Evolutionary conservation across 2,329 filamentous ascomycete genomes (phyloP), one percentile per base, ranked within the genome.

Genomic region (Pseudocercospora fijiensis): DNA sequence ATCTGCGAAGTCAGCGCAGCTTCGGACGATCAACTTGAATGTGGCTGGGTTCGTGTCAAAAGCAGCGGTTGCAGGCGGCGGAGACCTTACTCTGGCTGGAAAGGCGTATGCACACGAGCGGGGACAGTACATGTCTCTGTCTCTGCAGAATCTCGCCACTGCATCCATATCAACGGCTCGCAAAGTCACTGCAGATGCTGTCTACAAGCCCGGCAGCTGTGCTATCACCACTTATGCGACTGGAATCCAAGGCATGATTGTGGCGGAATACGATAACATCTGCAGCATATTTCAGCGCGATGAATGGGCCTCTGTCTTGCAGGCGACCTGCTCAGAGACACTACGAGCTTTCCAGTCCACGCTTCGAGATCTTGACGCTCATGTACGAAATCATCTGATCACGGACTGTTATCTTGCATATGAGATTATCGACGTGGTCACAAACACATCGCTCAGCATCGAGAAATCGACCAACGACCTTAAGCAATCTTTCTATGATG

Each of bases 351-450:
- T 98, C 70, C 88, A 90, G 5, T 88, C 91, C 70, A 97, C 95
- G 0, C 78, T 98, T 60, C 87, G 90, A 27, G 94, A 98, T 73
- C 83, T 99, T 30, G 97, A 98, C 76, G 84, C 86, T 57, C 93
- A 97, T 73, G 92, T 98, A 77, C 92, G 93, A 74, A 81, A 85
- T 45, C 93, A 97, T 73, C 80, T 97, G 43, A 86, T 88, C 69
- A 96, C 92, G 0, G 95, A 99, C 76, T 98, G 94, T 77, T 98
- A 91, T 76, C 84, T 99, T 56, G 92, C 92, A 7, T 99, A 96
- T 76, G 95, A 99, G 75, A 91, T 98, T 30, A 91, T 96, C 30
- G 94, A 96, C 72, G 91, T 97, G 65, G 87, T 98, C 53, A 90
- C 91, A 0, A 85, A 85, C 11, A 83, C 96, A 55, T 92, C 92